phyloP scores from a whole-genome alignment of 768 basidiomycete genomes.

The Tylopilus plumbeoviolaceoides region DNA sequence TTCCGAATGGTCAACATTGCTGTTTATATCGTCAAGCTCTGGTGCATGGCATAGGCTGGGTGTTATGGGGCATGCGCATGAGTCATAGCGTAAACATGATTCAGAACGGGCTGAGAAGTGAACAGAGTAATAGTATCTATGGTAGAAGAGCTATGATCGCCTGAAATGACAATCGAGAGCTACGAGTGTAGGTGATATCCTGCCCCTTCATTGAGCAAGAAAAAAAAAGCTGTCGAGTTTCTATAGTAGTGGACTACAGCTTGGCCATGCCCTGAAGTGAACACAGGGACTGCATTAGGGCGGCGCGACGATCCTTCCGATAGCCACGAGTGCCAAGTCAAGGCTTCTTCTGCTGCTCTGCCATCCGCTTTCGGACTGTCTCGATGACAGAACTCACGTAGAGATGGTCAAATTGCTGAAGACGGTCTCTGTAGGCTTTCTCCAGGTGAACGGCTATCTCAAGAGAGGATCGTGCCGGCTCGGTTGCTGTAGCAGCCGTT shows the following conservation, averaged over 20 bases:
- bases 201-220: background rate
- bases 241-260: conserved; percentile 14
- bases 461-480: conserved; percentile 22
- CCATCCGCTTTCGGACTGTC: conserved; percentile 30
- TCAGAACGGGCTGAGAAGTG: conserved; percentile 1
- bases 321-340: conserved; percentile 12
- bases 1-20: conserved; percentile 4
- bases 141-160: conserved; percentile 8
- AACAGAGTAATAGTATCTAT: conserved; percentile 4
- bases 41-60: background rate
- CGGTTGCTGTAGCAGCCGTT: conserved; percentile 17
- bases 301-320: conserved; percentile 8
- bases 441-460: conserved; percentile 27
- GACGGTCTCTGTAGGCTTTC: conserved; percentile 26
- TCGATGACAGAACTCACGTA: conserved; percentile 31
- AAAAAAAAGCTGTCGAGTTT: conserved; percentile 6
- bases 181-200: conserved; percentile 1
- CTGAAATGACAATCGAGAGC: background rate
- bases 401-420: conserved; percentile 32
- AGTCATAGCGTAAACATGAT: conserved; percentile 3
- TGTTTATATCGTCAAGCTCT: background rate
- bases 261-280: background rate
- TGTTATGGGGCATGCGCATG: conserved; percentile 1
- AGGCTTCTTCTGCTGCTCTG: conserved; percentile 29
- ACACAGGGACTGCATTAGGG: background rate